Base-by-base conservation (phyloP, 1,284 basidiomycete species). In the Mycosarcoma maydis region DNA sequence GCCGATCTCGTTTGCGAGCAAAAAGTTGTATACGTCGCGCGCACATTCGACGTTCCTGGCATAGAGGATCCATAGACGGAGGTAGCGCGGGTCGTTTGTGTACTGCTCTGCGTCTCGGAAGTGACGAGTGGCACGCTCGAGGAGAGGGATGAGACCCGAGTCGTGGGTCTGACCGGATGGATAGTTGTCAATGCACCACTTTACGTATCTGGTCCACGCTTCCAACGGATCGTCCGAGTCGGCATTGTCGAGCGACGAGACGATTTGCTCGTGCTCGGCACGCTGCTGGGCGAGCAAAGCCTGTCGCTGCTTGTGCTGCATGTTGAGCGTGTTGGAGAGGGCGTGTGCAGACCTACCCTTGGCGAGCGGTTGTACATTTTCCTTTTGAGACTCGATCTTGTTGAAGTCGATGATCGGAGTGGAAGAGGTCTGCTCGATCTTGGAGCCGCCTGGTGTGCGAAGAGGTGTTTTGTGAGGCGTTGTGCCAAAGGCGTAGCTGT, bases 51-150 rank as follows among this genome's bases (percentile, higher is more conserved):
- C 76, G 38, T 80, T 73, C 26, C 77, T 54, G 1, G 80, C 79
- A 80, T 93, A 93, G 59, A 90, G 84, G 16, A 89, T 87, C 94
- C 94, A 96, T 27, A 95, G 83, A 81, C 90, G 91, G 43, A 97
- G 86, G 82, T 97, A 96, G 34, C 94, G 87, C 50, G 91, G 83
- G 84, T 98, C 94, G 65, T 89, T 88, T 75, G 88, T 88, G 83
- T 95, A 98, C 24, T 88, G 84, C 29, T 86, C 84, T 75, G 94
- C 92, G 23, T 88, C 86, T 59, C 90, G 87, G 81, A 97, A 95
- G 47, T 88, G 86, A 20, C 89, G 84, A 0, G 90, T 91, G 0
- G 88, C 87, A 66, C 89, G 87, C 72, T 93, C 90, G 13, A 94
- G 85, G 0, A 87, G 84, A 26, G 91, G 90, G 0, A 94, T 84